phyloP scores from a whole-genome alignment of 202 grass and related monocot species.

The Setaria italica region DNA sequence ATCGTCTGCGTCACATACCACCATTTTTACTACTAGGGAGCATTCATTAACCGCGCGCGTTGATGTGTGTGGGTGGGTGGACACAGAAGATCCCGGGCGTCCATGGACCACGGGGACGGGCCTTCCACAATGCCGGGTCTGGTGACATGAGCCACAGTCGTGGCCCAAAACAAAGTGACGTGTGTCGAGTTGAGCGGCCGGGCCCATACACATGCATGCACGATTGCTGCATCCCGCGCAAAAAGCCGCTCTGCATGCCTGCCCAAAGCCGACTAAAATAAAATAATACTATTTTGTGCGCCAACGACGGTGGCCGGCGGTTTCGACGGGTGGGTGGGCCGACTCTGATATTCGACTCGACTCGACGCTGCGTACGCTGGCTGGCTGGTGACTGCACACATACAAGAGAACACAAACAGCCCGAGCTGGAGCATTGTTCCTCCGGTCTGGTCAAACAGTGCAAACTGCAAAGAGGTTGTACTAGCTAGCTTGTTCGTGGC shows the following conservation, averaged over 20 bases:
- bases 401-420: too few relatives aligned
- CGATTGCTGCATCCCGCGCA: constrained; percentile 16
- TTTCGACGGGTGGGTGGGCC: not conserved
- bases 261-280: constrained; percentile 12
- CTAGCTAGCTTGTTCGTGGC: not conserved
- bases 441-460: constrained; percentile 6
- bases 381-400: too few relatives aligned
- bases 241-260: constrained; percentile 28
- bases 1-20: constrained; percentile 25
- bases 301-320: constrained; percentile 22
- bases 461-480: not conserved
- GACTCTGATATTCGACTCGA: constrained; percentile 12
- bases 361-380: not conserved
- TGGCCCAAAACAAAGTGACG: constrained; percentile 49
- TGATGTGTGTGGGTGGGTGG: too few relatives aligned
- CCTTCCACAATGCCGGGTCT: constrained; percentile 58
- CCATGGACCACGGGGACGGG: constrained; percentile 21
- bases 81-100: constrained; percentile 37
- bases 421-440: not conserved
- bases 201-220: constrained; percentile 45
- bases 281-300: too few relatives aligned
- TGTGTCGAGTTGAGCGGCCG: constrained; percentile 30
- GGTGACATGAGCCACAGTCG: constrained; percentile 67
- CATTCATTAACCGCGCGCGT: not conserved
- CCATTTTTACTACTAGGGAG: not conserved